Percentiles rank a stretch among this genome's conserved stretches.
Evolutionary conservation across 306 rosid species (phyloP).

Genomic region (Ormosia semicastrata): DNA sequence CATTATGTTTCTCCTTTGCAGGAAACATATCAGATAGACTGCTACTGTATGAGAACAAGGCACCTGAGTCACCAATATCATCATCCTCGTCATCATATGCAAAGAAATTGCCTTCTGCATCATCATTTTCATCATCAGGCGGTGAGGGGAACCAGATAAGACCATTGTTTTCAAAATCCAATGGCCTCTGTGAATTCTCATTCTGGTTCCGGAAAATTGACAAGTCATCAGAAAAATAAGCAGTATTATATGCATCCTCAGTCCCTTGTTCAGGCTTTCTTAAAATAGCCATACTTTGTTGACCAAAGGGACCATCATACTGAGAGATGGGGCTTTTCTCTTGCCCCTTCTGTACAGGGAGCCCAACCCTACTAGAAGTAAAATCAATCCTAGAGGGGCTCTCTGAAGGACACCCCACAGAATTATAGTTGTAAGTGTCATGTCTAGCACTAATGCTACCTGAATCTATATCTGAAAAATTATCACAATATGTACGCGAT

Average conservation of each 20-base stretch:
- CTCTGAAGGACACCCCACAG: slow-evolving; percentile 65
- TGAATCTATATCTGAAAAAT: slow-evolving; percentile 68
- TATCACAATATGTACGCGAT: slow-evolving; percentile 67
- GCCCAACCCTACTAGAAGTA: slow-evolving; percentile 55
- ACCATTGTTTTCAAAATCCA: slow-evolving; percentile 87
- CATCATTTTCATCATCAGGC: slow-evolving; percentile 73
- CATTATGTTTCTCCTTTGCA: slow-evolving; percentile 67
- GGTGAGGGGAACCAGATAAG: slow-evolving; percentile 89
- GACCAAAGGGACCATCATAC: slow-evolving; percentile 44
- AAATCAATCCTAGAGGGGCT: slow-evolving; percentile 79
- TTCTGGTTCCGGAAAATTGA: slow-evolving; percentile 49
- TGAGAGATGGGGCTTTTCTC: slow-evolving; percentile 46
- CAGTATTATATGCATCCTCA: slow-evolving; percentile 58
- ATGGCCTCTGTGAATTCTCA: slow-evolving; percentile 59
- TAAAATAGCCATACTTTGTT: slow-evolving; percentile 64
- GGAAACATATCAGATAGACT: slow-evolving; percentile 73
- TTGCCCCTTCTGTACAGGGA: slow-evolving; percentile 62
- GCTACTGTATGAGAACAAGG: slow-evolving; percentile 67
- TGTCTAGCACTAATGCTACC: slow-evolving; percentile 78
- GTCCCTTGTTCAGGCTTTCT: slow-evolving; percentile 57
- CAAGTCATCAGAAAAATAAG: slow-evolving; percentile 67
- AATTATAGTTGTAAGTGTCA: slow-evolving; percentile 50
- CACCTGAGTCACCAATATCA: slow-evolving; percentile 83
- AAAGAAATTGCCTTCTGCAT: slow-evolving; percentile 61
- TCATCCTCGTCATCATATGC: slow-evolving; percentile 90